Base-by-base conservation (phyloP, 805 yeast species). In the Starmerella scarabaei region DNA sequence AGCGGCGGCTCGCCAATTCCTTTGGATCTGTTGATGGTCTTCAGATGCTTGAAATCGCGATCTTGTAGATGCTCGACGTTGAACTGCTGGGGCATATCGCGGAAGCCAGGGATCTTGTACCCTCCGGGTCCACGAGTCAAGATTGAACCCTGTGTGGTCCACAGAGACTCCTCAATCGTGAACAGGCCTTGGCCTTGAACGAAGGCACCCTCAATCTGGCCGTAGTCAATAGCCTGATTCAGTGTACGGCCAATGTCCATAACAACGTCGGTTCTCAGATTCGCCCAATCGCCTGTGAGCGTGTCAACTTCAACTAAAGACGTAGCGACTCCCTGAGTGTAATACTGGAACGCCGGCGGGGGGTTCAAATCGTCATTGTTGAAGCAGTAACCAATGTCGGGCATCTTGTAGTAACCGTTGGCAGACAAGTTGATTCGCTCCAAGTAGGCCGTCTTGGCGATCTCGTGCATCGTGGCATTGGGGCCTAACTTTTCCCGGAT, bases 1-100 rank as follows among this genome's bases (percentile, higher is more conserved):
- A 67, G 51, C n/a, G 72, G 72, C 6, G 72, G 72, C 53, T 67
- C 72, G 20, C 72, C 72, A 37, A 67, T 63, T 24, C 72, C 72
- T 47, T 67, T 67, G 27, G 68, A 63, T 21, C 64, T 53, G 45
- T 63, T 61, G 36, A 67, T 63, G 3, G 70, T 65, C 47, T 64
- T 64, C 49, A 67, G 53, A 51, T 67, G 70, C 41, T 54, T 52
- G 50, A 64, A 67, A 16, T 60, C 65, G 14, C 67, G 55, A 37
- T 61, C 69, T 32, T 59, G 58, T 30, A 66, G 52, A 53, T 66
- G 57, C 14, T 63, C 53, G 15, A 68, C 67, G 41, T 62, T 62
- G 54, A 67, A 67, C 24, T 52, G 54, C 47, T 67, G 70, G 4
- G 72, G 72, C 24, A 64, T 60, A 44, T 68, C 71, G 21, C 70